Conservation (phyloP, 2,329 filamentous ascomycete genomes). For the Coniochaeta hoffmannii region DNA sequence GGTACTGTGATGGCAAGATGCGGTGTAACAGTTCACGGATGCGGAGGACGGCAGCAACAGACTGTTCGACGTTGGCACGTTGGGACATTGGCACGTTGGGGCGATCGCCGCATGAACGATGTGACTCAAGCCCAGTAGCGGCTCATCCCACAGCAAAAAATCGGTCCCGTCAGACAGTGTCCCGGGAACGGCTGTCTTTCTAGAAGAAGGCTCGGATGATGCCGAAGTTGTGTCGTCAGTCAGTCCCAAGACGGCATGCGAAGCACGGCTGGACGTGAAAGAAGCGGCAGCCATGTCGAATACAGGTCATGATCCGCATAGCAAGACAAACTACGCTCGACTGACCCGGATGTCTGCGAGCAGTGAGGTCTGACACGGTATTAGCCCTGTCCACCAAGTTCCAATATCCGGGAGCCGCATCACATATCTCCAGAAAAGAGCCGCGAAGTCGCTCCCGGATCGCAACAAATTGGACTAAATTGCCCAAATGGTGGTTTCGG, state of each 20-base stretch:
- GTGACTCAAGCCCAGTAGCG: neutral
- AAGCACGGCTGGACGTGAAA: neutral
- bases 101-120: neutral
- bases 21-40: slow-evolving; percentile 16
- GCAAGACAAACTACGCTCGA: no score
- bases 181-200: neutral
- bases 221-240: neutral
- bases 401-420: neutral
- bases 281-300: neutral
- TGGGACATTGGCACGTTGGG: neutral
- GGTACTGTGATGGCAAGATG: slow-evolving; percentile 15
- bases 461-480: slow-evolving; percentile 1
- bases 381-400: neutral
- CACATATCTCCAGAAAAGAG: neutral
- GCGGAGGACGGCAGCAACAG: neutral
- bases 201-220: slow-evolving; percentile 2
- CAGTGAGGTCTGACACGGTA: neutral
- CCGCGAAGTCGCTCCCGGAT: neutral
- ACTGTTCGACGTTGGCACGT: neutral
- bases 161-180: neutral
- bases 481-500: neutral
- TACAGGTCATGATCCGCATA: neutral
- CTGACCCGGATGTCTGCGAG: neutral
- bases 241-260: neutral
- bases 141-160: neutral